Evolutionary conservation across 148 eudicot genomes (phyloP).

Genomic region (Euryodendron excelsum): DNA sequence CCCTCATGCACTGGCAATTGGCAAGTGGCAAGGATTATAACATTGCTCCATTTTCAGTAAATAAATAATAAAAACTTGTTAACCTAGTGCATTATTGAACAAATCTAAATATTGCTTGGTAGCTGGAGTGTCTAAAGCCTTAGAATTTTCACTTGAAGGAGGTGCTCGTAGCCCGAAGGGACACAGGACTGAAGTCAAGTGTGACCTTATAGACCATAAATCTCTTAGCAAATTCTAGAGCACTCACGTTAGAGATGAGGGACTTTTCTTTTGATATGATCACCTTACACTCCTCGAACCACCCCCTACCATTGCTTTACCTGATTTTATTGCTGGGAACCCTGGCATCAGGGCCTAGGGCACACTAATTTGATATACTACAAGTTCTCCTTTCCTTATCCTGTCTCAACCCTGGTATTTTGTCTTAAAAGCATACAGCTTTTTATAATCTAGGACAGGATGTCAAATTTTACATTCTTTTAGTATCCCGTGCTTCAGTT

Average conservation of each 20-base stretch:
- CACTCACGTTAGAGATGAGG: too few species aligned
- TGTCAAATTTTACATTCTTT: neutral
- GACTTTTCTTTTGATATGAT: too few species aligned
- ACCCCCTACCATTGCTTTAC: neutral
- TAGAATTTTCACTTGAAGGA: neutral
- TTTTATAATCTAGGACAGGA: neutral
- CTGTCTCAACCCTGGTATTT: too few species aligned
- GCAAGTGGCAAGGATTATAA: neutral
- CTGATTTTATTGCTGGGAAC: neutral
- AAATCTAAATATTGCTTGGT: neutral
- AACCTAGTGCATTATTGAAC: neutral
- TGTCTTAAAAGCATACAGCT: neutral
- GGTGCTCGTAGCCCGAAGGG: neutral
- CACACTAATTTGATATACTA: too few species aligned
- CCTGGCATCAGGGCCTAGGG: too few species aligned
- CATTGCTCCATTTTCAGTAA: neutral
- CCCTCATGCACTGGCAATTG: too few species aligned
- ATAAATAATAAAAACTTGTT: neutral
- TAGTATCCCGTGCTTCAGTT: neutral
- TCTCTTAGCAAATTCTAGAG: too few species aligned
- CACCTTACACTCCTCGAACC: too few species aligned
- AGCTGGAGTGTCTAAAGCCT: neutral
- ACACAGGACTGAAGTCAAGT: too few species aligned
- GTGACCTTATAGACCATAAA: too few species aligned
- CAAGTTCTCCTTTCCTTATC: too few species aligned